Conservation (phyloP, 108 stramenopile species). For the Bacterosira constricta region DNA sequence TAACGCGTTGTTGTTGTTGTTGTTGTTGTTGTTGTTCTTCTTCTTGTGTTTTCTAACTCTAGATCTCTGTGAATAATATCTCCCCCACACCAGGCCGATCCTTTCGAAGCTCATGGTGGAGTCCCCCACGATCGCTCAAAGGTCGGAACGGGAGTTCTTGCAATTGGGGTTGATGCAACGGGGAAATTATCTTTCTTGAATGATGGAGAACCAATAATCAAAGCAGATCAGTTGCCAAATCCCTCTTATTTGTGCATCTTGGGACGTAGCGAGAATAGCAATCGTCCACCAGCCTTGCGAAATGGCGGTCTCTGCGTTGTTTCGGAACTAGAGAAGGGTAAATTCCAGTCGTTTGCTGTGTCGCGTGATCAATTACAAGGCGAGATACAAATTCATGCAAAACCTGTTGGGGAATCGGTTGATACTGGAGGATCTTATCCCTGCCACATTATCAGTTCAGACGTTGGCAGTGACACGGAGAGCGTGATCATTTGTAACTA, state of each 20-base stretch:
- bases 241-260: conserved; percentile 36
- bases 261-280: not conserved
- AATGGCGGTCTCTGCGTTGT: conserved; percentile 27
- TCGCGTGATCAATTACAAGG: not conserved
- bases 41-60: too few species aligned
- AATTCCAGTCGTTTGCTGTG: conserved; percentile 22
- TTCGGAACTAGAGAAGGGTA: conserved; percentile 42
- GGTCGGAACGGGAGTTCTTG: conserved; percentile 36
- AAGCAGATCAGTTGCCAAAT: conserved; percentile 31
- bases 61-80: too few species aligned
- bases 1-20: too few species aligned
- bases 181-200: conserved; percentile 31
- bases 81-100: conserved; percentile 50
- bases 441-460: conserved; percentile 25
- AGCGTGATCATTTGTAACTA: conserved; percentile 40
- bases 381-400: not conserved
- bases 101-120: conserved; percentile 44
- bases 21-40: too few species aligned
- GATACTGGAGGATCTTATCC: conserved; percentile 43
- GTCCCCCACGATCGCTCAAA: conserved; percentile 42
- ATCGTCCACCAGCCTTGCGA: not conserved
- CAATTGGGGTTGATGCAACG: conserved; percentile 17
- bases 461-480: not conserved
- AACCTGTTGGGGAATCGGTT: conserved; percentile 6
- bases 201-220: conserved; percentile 31